Conservation (phyloP, 441 rosid genomes). For the Pelargonium citronellum region DNA sequence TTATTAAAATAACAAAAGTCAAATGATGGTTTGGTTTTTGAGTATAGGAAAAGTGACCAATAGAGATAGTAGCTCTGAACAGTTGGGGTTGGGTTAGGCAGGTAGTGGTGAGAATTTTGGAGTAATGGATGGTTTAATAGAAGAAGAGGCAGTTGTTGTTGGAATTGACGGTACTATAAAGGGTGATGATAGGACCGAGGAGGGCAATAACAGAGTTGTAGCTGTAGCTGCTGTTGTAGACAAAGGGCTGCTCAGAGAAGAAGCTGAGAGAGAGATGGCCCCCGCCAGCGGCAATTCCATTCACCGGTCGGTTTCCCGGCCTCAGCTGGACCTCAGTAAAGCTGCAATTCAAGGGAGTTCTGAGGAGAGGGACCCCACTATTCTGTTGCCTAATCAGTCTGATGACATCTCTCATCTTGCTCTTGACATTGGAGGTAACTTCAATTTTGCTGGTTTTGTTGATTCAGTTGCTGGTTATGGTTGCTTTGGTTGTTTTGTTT, state of each 20-base stretch:
- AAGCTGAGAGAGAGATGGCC: slow-evolving; percentile 64
- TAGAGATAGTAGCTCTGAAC: not conserved
- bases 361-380: slow-evolving; percentile 88
- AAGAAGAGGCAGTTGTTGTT: slow-evolving; percentile 47
- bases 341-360: slow-evolving; percentile 92
- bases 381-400: slow-evolving; percentile 91
- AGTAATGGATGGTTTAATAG: slow-evolving; percentile 50
- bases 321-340: slow-evolving; percentile 92
- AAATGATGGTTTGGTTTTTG: slow-evolving; percentile 3
- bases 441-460: not conserved
- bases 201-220: slow-evolving; percentile 11
- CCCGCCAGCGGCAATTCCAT: slow-evolving; percentile 53
- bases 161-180: slow-evolving; percentile 31
- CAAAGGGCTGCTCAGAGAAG: slow-evolving; percentile 17
- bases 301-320: slow-evolving; percentile 88
- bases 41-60: slow-evolving; percentile 28
- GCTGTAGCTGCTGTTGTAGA: slow-evolving; percentile 28
- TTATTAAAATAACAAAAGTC: slow-evolving; percentile 1
- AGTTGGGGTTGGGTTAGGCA: slow-evolving; percentile 24
- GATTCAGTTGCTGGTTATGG: not conserved
- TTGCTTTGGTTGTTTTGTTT: not conserved
- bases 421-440: slow-evolving; percentile 90
- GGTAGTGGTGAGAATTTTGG: slow-evolving; percentile 27
- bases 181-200: slow-evolving; percentile 19
- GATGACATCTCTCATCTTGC: slow-evolving; percentile 97